phyloP scores from a whole-genome alignment of 805 yeast species.

The Ogataea haglerorum region DNA sequence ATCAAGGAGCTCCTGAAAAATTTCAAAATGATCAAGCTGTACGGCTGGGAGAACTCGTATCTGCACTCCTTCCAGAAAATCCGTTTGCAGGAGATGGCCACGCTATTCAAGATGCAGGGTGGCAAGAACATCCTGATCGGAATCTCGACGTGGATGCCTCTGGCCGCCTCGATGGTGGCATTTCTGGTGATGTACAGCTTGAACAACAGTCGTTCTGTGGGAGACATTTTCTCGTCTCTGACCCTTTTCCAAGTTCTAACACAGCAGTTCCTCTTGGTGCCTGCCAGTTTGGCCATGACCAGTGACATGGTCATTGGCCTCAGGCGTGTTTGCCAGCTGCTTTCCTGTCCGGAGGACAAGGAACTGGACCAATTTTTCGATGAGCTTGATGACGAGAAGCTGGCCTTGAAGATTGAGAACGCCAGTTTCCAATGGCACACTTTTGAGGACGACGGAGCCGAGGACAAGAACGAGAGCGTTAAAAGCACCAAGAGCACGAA shows the following conservation, averaged over 20 bases:
- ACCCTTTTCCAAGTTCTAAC: slow-evolving; percentile 62
- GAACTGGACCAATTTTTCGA: slow-evolving; percentile 28
- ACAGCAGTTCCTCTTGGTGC: slow-evolving; percentile 62
- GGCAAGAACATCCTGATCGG: slow-evolving; percentile 59
- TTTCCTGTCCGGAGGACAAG: slow-evolving; percentile 40
- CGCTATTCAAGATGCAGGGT: slow-evolving; percentile 57
- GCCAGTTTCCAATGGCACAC: slow-evolving; percentile 69
- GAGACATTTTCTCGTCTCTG: slow-evolving; percentile 63
- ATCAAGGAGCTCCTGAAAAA: slow-evolving; percentile 78
- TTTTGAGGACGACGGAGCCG: slow-evolving; percentile 35
- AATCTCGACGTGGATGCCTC: slow-evolving; percentile 55
- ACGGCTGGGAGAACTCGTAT: slow-evolving; percentile 88
- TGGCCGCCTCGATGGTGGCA: slow-evolving; percentile 64
- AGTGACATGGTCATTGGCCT: slow-evolving; percentile 64
- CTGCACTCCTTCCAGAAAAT: slow-evolving; percentile 48
- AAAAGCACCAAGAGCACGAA: not conserved
- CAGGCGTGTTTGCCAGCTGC: slow-evolving; percentile 50
- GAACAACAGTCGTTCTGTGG: slow-evolving; percentile 44
- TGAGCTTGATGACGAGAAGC: slow-evolving; percentile 20
- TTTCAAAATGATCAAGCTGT: slow-evolving; percentile 77
- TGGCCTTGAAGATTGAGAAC: slow-evolving; percentile 49
- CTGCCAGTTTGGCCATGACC: slow-evolving; percentile 62
- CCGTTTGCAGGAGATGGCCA: slow-evolving; percentile 60
- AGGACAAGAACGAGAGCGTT: slow-evolving; percentile 11
- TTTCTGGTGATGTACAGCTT: slow-evolving; percentile 40